Percentiles rank a stretch among this genome's conserved stretches.
Conservation (phyloP, 2,329 filamentous ascomycete species). For the Xylariaceae sp. region DNA sequence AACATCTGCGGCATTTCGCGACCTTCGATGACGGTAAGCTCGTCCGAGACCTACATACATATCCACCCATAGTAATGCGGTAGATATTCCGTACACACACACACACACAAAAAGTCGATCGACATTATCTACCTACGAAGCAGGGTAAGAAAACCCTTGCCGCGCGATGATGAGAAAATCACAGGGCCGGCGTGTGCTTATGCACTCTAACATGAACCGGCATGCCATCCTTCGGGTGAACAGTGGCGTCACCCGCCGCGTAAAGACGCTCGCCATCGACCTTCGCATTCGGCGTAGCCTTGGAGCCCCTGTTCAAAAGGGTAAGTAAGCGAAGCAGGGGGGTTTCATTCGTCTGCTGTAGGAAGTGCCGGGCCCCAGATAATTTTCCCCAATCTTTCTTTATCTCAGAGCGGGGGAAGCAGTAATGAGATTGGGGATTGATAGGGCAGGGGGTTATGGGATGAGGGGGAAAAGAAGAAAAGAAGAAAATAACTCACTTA, state of each 20-base stretch:
- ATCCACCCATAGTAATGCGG: too few species aligned
- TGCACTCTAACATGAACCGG: conserved; percentile 34
- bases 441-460: not conserved
- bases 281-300: conserved; percentile 23
- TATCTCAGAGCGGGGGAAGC: not conserved
- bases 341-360: not conserved
- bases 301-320: conserved; percentile 15
- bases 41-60: too few species aligned
- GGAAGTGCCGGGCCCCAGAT: too few species aligned
- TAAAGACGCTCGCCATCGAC: conserved; percentile 33
- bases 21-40: too few species aligned
- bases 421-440: not conserved
- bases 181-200: conserved; percentile 9
- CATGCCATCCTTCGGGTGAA: conserved; percentile 36
- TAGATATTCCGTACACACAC: too few species aligned
- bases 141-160: too few species aligned
- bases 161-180: not conserved
- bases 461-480: not conserved
- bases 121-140: too few species aligned
- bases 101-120: too few species aligned
- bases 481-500: conserved; percentile 20
- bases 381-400: too few species aligned
- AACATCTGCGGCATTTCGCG: too few species aligned
- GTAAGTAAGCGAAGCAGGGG: not conserved
- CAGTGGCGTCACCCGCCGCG: conserved; percentile 25